phyloP scores from a whole-genome alignment of 2,329 filamentous ascomycete species.

The Aureobasidium melanogenum region DNA sequence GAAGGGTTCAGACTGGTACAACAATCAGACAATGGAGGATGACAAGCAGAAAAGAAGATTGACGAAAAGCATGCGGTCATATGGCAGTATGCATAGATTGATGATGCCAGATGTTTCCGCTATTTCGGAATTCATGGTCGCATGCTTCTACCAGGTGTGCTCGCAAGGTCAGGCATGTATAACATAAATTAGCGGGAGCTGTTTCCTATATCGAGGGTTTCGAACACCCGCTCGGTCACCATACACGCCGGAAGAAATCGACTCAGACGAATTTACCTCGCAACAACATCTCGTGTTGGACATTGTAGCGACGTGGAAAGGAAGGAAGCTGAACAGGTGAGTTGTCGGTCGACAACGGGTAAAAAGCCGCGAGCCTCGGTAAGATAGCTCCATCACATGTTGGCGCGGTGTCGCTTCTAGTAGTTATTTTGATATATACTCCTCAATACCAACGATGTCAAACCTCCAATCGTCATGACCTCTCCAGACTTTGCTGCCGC shows the following conservation, averaged over 20 bases:
- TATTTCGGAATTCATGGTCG: not conserved
- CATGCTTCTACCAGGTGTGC: not conserved
- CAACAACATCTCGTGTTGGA: not conserved
- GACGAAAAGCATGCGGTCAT: not conserved
- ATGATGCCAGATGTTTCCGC: not conserved
- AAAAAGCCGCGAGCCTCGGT: conserved; percentile 2
- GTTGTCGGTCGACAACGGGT: conserved; percentile 1
- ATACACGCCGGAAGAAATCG: not conserved
- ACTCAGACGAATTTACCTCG: too few relatives aligned
- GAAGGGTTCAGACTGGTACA: not conserved
- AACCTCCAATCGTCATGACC: conserved; percentile 34
- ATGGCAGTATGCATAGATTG: not conserved
- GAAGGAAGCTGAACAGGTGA: not conserved
- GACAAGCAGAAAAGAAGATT: not conserved
- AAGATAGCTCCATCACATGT: not conserved
- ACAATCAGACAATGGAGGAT: not conserved
- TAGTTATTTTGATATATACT: not conserved
- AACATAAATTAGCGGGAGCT: not conserved
- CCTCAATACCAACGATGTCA: not conserved
- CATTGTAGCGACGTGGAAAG: not conserved
- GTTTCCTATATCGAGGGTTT: too few relatives aligned
- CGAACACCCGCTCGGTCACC: not conserved
- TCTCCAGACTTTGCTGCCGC: conserved; percentile 74
- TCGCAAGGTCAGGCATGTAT: not conserved
- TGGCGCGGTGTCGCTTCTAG: not conserved